Evolutionary conservation across 352 stramenopile species (phyloP), one percentile per base, ranked within the genome.

Genomic region (Globisporangium middletonii): DNA sequence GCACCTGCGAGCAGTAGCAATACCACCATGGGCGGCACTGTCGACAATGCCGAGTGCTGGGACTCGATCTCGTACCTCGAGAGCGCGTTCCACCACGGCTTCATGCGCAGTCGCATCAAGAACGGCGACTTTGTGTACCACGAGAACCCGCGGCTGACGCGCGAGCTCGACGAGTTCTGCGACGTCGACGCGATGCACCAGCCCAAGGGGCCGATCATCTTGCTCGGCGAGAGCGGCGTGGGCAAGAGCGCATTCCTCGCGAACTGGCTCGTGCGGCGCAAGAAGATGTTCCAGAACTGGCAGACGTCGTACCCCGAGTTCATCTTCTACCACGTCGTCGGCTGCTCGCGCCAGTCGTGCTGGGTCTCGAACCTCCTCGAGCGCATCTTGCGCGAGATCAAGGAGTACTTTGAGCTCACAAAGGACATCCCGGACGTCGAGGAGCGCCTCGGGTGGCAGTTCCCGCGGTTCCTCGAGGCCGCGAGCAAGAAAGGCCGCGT

Each of bases 321-420:
- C 64, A 80, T 97, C 23, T 98, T 97, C 65, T 92, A 79, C 54
- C 92, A 97, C 63, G 77, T 93, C 0, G 86, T 98, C 18, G 90
- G 86, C 5, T 97, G 89, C 62, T 92, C 83, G 35, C 62, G 85
- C 12, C 83, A 97, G 60, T 96, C 83, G 12, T 89, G 85, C 27
- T 84, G 82, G 44, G 85, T 97, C 12, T 88, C 86, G 1, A 89
- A 92, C 51, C 61, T 97, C 11, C 71, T 97, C 4, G 78, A 95
- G 49, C 77, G 92, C 47, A 86, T 98, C 19, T 53, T 97, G 41
- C 82, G 77, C 5, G 86, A 93, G 58, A 81, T 98, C 27, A 96
- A 96, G 44, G 75, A 94, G 49, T 91, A 93, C 66, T 98, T 98
- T 62, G 89, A 97, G 56, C 73, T 97, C 1, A 85, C 73, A 50